Evolutionary conservation across 768 basidiomycete genomes (phyloP), one percentile per base, ranked within the genome.

Genomic region (Mycena kentingensis): DNA sequence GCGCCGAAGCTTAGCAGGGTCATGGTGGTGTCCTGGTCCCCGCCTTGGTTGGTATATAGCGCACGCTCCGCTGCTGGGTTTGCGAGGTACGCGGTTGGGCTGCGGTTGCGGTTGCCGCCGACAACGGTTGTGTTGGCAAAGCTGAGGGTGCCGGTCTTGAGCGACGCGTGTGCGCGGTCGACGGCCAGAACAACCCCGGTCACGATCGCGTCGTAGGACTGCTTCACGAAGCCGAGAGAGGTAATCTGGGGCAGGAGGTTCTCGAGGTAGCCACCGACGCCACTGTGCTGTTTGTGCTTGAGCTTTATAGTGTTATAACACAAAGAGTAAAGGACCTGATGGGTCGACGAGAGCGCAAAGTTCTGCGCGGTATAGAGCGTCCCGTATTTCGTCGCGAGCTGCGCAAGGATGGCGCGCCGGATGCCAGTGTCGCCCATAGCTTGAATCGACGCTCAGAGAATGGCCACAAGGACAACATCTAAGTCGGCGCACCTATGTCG

Each of bases 361-460:
- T 92, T 92, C 18, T 72, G 73, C 57, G 84, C 70, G 12, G 75
- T 81, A 69, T 90, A 92, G 1, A 89, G 54, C 0, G 81, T 82
- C 1, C 85, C 81, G 63, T 79, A 88, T 38, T 77, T 68, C 6
- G 74, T 57, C 7, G 83, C 75, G 11, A 91, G 75, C 35, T 78
- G 69, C 4, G 75, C 64, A 22, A 91, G 77, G 58, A 92, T 82
- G 12, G 81, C 79, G 22, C 87, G 82, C 26, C 88, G 84, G 31
- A 89, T 71, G 22, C 88, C 89, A 3, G 80, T 82, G 67, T 90
- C 90, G 12, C 89, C 89, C 85, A 90, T 89, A 34, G 82, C n/a
- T n/a, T n/a, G n/a, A n/a, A n/a, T n/a, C n/a, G n/a, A n/a, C n/a
- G n/a, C n/a, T n/a, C n/a, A n/a, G n/a, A n/a, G n/a, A n/a, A n/a